Percentiles rank a stretch among this genome's conserved stretches.
Evolutionary conservation across 495 filamentous ascomycete genomes (phyloP).

Genomic region (Neurospora sp.): DNA sequence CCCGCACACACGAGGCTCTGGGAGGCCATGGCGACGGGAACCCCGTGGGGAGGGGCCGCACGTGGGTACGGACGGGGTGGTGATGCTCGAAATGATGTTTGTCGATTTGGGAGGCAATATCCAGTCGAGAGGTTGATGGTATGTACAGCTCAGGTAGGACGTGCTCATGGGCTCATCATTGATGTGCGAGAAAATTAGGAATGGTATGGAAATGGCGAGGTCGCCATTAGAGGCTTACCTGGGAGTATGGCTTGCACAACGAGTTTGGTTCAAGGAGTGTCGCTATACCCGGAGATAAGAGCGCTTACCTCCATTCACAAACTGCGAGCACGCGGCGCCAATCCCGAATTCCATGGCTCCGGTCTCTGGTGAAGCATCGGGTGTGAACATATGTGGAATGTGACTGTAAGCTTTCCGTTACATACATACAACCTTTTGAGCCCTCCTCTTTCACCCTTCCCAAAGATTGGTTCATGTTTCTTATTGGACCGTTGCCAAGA

Average conservation of each 20-base stretch:
- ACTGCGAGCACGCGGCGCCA: background rate
- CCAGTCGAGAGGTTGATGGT: background rate
- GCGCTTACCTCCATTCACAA: background rate
- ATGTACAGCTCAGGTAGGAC: background rate
- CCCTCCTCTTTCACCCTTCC: background rate
- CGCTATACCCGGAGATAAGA: background rate
- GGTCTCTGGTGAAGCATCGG: background rate
- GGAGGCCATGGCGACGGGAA: background rate
- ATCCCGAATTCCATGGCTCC: background rate
- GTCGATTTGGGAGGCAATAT: background rate
- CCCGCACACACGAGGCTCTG: background rate
- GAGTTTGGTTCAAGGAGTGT: background rate
- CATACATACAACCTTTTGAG: too few relatives aligned
- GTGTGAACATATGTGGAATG: background rate
- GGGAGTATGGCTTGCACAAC: background rate
- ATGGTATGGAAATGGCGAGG: background rate
- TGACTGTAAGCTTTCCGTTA: background rate
- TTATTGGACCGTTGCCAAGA: background rate
- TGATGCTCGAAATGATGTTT: background rate
- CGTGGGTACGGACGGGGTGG: background rate
- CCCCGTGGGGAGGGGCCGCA: background rate
- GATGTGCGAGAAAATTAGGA: background rate
- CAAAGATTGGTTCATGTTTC: background rate
- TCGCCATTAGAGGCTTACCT: background rate
- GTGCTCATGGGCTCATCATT: background rate